These are phyloP conservation scores for Entonaema liquescens DNA, from an alignment of 495 filamentous ascomycete species.

Conservation along the genomic window DNA sequence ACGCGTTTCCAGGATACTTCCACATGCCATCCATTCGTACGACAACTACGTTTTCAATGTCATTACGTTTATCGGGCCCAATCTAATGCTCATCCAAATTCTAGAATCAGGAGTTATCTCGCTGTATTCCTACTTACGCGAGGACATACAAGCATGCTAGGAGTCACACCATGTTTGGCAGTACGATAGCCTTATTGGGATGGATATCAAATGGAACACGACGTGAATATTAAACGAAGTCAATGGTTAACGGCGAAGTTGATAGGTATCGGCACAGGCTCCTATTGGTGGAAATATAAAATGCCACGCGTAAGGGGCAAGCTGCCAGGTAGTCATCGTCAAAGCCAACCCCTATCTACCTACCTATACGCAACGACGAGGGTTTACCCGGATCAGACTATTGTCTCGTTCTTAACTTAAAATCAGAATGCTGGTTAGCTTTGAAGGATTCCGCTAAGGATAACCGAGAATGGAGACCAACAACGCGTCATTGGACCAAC, in stretches of 20 bases:
- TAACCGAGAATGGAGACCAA: neutral
- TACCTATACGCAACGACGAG: neutral
- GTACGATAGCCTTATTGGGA: neutral
- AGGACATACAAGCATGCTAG: neutral
- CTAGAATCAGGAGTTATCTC: neutral
- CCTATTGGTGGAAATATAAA: conserved; percentile 35
- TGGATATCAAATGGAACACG: too few species aligned
- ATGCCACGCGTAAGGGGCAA: conserved; percentile 1
- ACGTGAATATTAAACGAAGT: neutral
- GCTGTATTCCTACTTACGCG: neutral
- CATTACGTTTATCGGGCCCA: neutral
- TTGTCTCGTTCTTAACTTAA: neutral
- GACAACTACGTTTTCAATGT: neutral
- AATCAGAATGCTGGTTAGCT: neutral
- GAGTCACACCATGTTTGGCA: neutral
- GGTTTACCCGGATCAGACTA: neutral
- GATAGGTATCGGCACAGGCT: neutral
- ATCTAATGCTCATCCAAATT: neutral
- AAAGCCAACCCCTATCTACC: neutral
- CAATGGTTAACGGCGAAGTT: neutral
- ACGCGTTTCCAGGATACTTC: conserved; percentile 10
- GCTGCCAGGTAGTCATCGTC: neutral
- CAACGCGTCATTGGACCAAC: neutral
- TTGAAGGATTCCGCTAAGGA: neutral
- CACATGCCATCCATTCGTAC: neutral